Conservation (phyloP, 2,329 filamentous ascomycete genomes). For the Phaeophleospora eucalypticola region DNA sequence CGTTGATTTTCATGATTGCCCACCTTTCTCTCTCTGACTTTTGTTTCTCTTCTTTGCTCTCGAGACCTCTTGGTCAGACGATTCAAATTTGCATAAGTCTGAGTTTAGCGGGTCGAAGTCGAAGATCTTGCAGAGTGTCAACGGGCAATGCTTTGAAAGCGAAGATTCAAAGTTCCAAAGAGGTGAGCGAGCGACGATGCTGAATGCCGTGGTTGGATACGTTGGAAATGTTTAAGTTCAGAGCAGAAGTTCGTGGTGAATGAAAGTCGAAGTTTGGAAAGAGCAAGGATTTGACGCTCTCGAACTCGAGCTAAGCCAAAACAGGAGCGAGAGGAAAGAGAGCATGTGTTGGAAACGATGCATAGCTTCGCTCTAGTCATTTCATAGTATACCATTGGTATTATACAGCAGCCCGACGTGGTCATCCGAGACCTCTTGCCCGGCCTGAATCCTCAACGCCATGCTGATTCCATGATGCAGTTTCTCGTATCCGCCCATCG, state of each 20-base stretch:
- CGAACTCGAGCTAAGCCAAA: background rate
- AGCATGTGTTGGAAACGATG: background rate
- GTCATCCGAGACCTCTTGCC: background rate
- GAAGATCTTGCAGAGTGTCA: too few relatives aligned
- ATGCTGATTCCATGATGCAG: constrained; percentile 2
- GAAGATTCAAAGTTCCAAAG: too few relatives aligned
- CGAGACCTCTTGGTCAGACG: too few relatives aligned
- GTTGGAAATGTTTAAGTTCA: too few relatives aligned
- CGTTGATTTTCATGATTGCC: constrained; percentile 40
- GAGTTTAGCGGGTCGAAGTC: too few relatives aligned
- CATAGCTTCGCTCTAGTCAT: background rate
- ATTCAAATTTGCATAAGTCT: too few relatives aligned
- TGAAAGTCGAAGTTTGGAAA: background rate
- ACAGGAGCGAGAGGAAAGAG: background rate
- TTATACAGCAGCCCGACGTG: constrained; percentile 2
- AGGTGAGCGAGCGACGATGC: too few relatives aligned
- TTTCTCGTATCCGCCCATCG: background rate
- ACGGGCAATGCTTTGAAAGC: too few relatives aligned
- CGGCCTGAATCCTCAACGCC: constrained; percentile 1
- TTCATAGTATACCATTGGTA: constrained; percentile 5
- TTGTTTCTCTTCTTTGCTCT: too few relatives aligned
- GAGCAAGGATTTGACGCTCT: background rate
- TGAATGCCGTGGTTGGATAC: too few relatives aligned
- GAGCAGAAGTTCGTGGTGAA: too few relatives aligned
- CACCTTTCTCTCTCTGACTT: too few relatives aligned